Evolutionary conservation across 176 grass and related monocot species (phyloP), one percentile per base, ranked within the genome.

Genomic region (Tillandsia fasciculata): DNA sequence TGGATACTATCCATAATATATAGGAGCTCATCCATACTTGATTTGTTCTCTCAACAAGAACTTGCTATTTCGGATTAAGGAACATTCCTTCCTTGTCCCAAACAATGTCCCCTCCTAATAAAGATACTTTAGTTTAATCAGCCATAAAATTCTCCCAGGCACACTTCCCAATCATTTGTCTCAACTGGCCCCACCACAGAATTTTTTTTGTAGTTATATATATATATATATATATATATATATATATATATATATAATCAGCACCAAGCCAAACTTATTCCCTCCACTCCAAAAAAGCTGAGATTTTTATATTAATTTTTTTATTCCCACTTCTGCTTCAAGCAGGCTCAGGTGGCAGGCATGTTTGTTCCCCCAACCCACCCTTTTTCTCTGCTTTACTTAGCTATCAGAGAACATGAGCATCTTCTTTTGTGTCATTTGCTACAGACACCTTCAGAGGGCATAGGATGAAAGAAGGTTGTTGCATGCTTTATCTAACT

Each of bases 361-460:
- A 78, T 84, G 81, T 83, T 78, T 90, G 93, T 83, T 85, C 74
- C 83, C 71, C 71, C 74, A 52, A 24, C 69, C 67, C n/a, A 15
- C 18, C 12, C 59, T 51, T 72, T 53, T 64, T 51, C 15, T 52
- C 48, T 58, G 48, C 71, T 79, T 84, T 76, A 69, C 75, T 75
- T 75, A 24, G 57, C 68, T 77, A 51, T 64, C 74, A 72, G 65
- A 72, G 69, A 67, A 72, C 50, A 26, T 81, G 74, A 65, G 79
- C 89, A 90, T 87, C 90, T 92, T 91, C 88, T 78, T 91, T 80
- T 87, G 69, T 82, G 82, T 85, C 79, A 87, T 61, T 71, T 13
- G 74, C 2, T 51, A 51, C 80, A 53, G 80, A 74, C 82, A 74
- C 10, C 58, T 67, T 51, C 66, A 33, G 59, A 29, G 27, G 29